Evolutionary conservation across 257 asterid species (phyloP), one percentile per base, ranked within the genome.

Genomic region (Ilex aquifolium): DNA sequence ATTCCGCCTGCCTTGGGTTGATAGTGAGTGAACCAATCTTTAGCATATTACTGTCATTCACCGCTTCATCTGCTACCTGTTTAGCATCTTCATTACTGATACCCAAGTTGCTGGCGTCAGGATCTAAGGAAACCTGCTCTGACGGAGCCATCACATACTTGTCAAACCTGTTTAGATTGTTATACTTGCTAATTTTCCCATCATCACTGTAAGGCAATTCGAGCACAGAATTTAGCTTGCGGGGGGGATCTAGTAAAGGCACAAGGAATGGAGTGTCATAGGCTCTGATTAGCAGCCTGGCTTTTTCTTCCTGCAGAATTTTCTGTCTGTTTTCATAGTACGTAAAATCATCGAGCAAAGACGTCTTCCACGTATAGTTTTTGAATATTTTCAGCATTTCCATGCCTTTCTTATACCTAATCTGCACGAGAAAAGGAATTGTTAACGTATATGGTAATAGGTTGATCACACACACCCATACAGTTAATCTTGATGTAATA

Each of bases 341-440:
- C 90, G 82, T 67, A 79, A 92, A 89, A 79, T 89, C 97, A 62
- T 92, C 97, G 32, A 92, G 91, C 68, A 92, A 67, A 59, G 96
- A 83, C 56, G 96, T 87, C 80, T 76, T 89, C 3, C 74, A 68
- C 1, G 75, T 57, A 64, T 79, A 67, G 61, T 64, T 76, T 71
- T 85, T 89, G 70, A 74, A 87, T 59, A 87, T 77, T 56, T 73
- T 82, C 70, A 92, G 83, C 99, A 92, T 87, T 75, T 92, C 96
- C 72, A 85, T 64, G 65, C 99, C 99, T 72, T 85, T 82, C 75
- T 64, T 74, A 74, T 72, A 74, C 66, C 65, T 66, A 71, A 92
- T 77, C 99, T 92, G 88, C 52, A 74, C 44, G 67, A 10, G 44
- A 57, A 64, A 1, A 12, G 10, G 14, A 49, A 49, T n/a, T 13